Base-by-base conservation (phyloP, 108 stramenopile species). In the Skeletonema menzelii region DNA sequence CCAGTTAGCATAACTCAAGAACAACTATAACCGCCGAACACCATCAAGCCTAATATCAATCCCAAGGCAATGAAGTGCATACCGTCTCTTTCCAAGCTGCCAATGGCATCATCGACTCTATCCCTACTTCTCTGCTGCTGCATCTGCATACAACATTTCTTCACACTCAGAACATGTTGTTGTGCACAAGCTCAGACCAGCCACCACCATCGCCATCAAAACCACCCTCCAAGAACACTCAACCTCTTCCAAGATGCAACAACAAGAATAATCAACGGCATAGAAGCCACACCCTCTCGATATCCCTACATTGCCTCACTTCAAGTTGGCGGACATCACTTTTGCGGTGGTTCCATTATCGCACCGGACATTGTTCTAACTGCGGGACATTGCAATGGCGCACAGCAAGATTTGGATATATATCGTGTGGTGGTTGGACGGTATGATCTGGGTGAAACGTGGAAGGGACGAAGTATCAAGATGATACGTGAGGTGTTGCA, bases 321-420 rank as follows among this genome's bases (percentile, higher is more conserved):
- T 27, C 59, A 79, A 60, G 60, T 80, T n/a, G 58, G 27, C 0
- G 82, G 86, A 15, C 30, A 20, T 8, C 75, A 75, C 42, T 55
- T 72, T 27, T 91, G 91, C 63, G 91, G 88, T 8, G 91, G 91
- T 24, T 56, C 83, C 0, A 32, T 91, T 6, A 60, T 88, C 11
- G 85, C 88, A 0, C 72, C 74, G 0, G 88, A 88, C 58, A 69
- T 86, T 3, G 69, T 88, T 0, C 14, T 88, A 56, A 85, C 85
- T 10, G 88, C 88, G 20, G 81, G 84, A 15, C 80, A 91, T 87
- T 86, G 91, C 73, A 60, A 66, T 56, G 73, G 59, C 11, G 72
- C 56, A 24, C 56, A 35, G 1, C 17, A 42, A 27, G 42, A 27
- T 37, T 27, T 63, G 7, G 58, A 27, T 8, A 61, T 32, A 0